Base-by-base conservation (phyloP, 495 filamentous ascomycete species). In the Chaetomidium leptoderma region DNA sequence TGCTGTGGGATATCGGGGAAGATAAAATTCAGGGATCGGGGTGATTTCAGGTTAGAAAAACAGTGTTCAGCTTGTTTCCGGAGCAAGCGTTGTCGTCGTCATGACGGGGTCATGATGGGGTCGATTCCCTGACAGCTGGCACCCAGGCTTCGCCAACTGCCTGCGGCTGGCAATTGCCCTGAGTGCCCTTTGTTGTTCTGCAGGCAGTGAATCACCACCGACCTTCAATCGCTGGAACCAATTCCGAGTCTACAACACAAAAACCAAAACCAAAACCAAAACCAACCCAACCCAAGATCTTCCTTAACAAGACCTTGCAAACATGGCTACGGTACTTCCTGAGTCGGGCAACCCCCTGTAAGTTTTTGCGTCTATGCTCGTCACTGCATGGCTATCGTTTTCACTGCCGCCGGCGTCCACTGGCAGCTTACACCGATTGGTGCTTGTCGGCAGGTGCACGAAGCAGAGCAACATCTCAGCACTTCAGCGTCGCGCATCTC, bases 291-390 rank as follows among this genome's bases (percentile, higher is more conserved):
- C 24, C 11, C 51, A 44, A n/a, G 10, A 23, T 42, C 19, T 24
- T 14, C 17, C 10, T 53, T 23, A 35, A 2, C 16, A 16, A 21
- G 19, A 29, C 16, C 8, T 39, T 14, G 7, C 16, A 7, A 52
- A 56, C 19, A 82, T 82, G 80, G 58, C 79, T 19, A 82, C 79
- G 7, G 68, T 76, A 44, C 75, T 82, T 33, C 79, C 79, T 27
- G 74, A 69, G 13, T 77, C 74, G 33, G 80, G 80, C 35, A 82
- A 82, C 57, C 80, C 80, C 29, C 61, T 81, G 80, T 81, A 70
- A 67, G 79, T 76, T 27, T 55, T 11, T n/a, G n/a, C 13, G n/a
- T n/a, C 29, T 47, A n/a, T 23, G 11, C 24, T 24, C 13, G 8
- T 63, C 35, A 43, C 48, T 42, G 17, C 47, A 1, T 23, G 2